Evolutionary conservation across 768 basidiomycete genomes (phyloP).

Genomic region (Mycena floridula): DNA sequence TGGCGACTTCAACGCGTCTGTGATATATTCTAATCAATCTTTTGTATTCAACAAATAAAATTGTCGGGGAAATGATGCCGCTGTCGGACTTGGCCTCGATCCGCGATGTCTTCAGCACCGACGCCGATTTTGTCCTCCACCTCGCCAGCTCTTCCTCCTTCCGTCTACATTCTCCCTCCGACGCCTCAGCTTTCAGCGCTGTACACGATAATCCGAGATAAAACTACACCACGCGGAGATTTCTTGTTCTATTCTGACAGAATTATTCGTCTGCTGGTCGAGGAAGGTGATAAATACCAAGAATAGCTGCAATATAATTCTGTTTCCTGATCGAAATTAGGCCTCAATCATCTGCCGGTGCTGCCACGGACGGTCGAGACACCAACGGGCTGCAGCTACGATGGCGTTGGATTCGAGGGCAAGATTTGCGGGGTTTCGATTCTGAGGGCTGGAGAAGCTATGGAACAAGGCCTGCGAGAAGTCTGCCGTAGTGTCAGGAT

Average conservation of each 20-base stretch:
- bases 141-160: constrained; percentile 48
- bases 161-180: constrained; percentile 84
- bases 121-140: background rate
- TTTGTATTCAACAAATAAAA: too few species aligned
- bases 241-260: constrained; percentile 95
- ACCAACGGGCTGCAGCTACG: constrained; percentile 67
- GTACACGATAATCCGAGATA: constrained; percentile 91
- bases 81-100: too few species aligned
- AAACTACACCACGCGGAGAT: constrained; percentile 83
- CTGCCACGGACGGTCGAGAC: constrained; percentile 73
- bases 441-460: constrained; percentile 92
- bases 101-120: too few species aligned
- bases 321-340: too few species aligned
- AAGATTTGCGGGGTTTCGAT: constrained; percentile 97
- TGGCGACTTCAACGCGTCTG: too few species aligned
- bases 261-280: constrained; percentile 79
- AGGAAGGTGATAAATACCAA: constrained; percentile 92
- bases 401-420: constrained; percentile 93
- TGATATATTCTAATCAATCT: too few species aligned
- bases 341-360: constrained; percentile 75
- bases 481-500: constrained; percentile 93
- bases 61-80: too few species aligned
- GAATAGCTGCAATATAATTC: too few species aligned
- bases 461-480: constrained; percentile 95
- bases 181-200: constrained; percentile 93